Evolutionary conservation across 805 yeast genomes (phyloP).

Genomic region (Metschnikowia reukaufii): DNA sequence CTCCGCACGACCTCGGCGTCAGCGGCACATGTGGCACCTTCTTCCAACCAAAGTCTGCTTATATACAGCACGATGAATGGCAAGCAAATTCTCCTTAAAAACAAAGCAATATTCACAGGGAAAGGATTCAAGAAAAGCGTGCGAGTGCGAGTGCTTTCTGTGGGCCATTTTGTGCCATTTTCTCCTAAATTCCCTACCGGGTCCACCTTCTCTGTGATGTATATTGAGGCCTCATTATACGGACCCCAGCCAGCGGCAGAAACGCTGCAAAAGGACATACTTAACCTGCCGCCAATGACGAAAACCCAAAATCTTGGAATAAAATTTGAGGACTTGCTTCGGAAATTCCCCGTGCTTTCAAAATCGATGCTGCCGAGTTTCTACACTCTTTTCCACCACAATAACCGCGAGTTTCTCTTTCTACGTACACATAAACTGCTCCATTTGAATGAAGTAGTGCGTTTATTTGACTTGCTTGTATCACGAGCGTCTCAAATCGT

Average conservation of each 20-base stretch:
- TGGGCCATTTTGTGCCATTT: conserved; percentile 53
- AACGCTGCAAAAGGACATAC: not conserved
- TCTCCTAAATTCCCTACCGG: conserved; percentile 61
- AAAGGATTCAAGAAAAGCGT: conserved; percentile 55
- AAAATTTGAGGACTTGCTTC: conserved; percentile 38
- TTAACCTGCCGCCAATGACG: not conserved
- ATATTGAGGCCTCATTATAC: conserved; percentile 44
- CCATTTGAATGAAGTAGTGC: conserved; percentile 25
- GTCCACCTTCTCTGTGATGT: conserved; percentile 53
- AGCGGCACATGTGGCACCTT: conserved; percentile 25
- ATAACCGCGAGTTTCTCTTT: conserved; percentile 32
- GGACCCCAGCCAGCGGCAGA: conserved; percentile 9
- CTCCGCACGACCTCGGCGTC: conserved; percentile 32
- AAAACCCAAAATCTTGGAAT: conserved; percentile 6
- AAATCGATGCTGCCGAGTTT: conserved; percentile 40
- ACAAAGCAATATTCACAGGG: conserved; percentile 53
- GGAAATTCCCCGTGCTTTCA: conserved; percentile 41
- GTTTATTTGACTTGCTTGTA: conserved; percentile 34
- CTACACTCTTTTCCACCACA: conserved; percentile 41
- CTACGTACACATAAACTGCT: conserved; percentile 32
- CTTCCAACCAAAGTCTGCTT: conserved; percentile 38
- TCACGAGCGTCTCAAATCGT: conserved; percentile 37
- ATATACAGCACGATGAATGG: conserved; percentile 55
- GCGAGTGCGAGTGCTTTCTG: conserved; percentile 43
- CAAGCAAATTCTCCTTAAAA: conserved; percentile 54